Percentiles rank a stretch among this genome's conserved stretches.
These are phyloP conservation scores for Symbiodinium natans DNA, from an alignment of 73 alveolate species.

Conservation along the genomic window DNA sequence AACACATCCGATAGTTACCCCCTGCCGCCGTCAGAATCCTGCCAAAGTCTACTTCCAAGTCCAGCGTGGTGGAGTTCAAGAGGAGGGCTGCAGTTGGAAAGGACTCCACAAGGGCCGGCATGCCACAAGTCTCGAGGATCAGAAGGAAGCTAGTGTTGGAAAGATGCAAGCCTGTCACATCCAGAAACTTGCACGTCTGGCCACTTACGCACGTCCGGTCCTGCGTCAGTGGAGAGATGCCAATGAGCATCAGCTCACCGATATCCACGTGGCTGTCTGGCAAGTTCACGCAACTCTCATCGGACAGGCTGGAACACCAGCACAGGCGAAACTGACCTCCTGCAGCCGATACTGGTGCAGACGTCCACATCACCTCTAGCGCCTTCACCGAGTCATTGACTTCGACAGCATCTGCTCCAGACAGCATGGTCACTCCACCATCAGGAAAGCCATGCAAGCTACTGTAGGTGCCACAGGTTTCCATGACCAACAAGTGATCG, in stretches of 20 bases:
- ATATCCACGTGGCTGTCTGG: background rate
- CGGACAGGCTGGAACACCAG: background rate
- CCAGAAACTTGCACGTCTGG: background rate
- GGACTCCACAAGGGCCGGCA: background rate
- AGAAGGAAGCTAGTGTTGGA: background rate
- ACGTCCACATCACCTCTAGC: background rate
- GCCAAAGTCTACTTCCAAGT: background rate
- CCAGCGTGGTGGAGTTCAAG: background rate
- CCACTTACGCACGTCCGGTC: slow-evolving; percentile 11
- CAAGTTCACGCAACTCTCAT: background rate
- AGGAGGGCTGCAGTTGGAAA: background rate
- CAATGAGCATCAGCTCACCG: background rate
- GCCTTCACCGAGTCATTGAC: background rate
- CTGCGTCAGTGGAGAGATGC: background rate
- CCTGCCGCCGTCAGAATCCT: background rate
- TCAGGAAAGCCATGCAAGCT: background rate
- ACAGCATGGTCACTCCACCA: background rate
- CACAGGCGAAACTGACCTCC: slow-evolving; percentile 6
- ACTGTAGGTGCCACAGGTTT: background rate
- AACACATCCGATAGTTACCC: slow-evolving; percentile 49
- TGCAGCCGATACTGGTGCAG: background rate
- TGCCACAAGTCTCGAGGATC: slow-evolving; percentile 26
- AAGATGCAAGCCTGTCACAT: background rate
- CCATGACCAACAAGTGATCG: background rate
- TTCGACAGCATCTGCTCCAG: background rate